Conservation (phyloP, 192 early-diverging fungal genomes). For the Coemansia sp. region DNA sequence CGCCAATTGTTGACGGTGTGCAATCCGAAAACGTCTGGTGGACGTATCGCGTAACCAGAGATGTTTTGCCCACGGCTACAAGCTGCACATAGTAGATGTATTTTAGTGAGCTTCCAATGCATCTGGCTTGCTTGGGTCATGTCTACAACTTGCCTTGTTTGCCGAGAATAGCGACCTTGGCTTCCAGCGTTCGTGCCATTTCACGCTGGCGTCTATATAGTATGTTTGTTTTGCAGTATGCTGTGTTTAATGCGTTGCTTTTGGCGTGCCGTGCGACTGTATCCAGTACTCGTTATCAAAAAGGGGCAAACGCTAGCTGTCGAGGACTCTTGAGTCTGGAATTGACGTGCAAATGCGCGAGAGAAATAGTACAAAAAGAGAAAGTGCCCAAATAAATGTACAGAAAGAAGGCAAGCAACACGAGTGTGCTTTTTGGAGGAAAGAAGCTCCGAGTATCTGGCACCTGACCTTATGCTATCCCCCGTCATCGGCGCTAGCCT, state of each 20-base stretch:
- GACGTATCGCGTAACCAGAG: constrained; percentile 72
- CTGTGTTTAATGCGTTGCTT: background rate
- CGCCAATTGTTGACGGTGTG: constrained; percentile 74
- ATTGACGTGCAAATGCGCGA: constrained; percentile 4
- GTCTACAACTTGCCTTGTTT: constrained; percentile 62
- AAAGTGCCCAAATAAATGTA: background rate
- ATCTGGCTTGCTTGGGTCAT: background rate
- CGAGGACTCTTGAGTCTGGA: background rate
- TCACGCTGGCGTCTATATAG: background rate
- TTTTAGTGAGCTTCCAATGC: background rate
- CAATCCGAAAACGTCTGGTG: constrained; percentile 74
- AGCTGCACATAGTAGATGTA: background rate
- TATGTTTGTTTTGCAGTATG: background rate
- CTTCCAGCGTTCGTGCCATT: constrained; percentile 59
- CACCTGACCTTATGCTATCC: constrained; percentile 1
- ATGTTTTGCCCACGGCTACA: constrained; percentile 79
- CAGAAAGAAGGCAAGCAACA: background rate
- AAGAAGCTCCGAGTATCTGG: background rate
- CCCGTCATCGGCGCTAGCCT: background rate
- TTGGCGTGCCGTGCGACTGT: background rate
- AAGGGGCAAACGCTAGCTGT: background rate
- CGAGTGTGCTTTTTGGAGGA: background rate
- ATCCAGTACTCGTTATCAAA: background rate
- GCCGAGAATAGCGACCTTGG: constrained; percentile 74
- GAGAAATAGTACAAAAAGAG: constrained; percentile 4